Evolutionary conservation across 345 rosid species (phyloP), one percentile per base, ranked within the genome.

Genomic region (Citropsis articulata): DNA sequence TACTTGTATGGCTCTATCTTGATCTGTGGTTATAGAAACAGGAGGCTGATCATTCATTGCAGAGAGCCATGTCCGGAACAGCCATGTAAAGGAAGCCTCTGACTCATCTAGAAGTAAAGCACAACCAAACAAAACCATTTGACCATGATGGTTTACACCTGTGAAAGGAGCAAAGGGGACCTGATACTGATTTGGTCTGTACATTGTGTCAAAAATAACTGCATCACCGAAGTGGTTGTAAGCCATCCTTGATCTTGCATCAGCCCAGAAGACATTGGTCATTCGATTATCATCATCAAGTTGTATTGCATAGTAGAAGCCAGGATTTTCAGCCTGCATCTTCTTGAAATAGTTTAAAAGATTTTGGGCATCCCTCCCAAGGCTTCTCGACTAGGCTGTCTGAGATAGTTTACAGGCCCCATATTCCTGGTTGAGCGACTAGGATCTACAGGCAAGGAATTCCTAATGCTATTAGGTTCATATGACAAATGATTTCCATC

Each of bases 101-200:
- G 94, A 90, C 82, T 90, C 94, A 35, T 89, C 94, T 73, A 90
- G 78, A 80, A 90, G 92, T 81, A 90, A 80, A 38, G 89, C 90
- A 81, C 94, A 90, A 79, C 91, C 94, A 86, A 90, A 89, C 83
- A 90, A 77, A 48, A 90, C 82, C 84, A 86, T 76, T 75, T 90
- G 91, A 60, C 94, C 94, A 78, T 90, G 94, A 84, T 89, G 87
- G 78, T 90, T 90, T 53, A 89, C 55, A 12, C 92, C 92, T 0
- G 94, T 90, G 85, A 90, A 90, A 68, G 94, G 92, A 76, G 92
- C 91, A 75, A 90, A 87, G 18, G 94, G 94, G 66, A 90, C 88
- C 79, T 81, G 91, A 79, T 89, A 90, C 75, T 90, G 94, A 82
- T 90, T 89, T 60, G 92, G 90, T 75, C 92, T 84, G 75, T 90